phyloP scores from a whole-genome alignment of 2,329 filamentous ascomycete species.

The Fusarium subtropicale region DNA sequence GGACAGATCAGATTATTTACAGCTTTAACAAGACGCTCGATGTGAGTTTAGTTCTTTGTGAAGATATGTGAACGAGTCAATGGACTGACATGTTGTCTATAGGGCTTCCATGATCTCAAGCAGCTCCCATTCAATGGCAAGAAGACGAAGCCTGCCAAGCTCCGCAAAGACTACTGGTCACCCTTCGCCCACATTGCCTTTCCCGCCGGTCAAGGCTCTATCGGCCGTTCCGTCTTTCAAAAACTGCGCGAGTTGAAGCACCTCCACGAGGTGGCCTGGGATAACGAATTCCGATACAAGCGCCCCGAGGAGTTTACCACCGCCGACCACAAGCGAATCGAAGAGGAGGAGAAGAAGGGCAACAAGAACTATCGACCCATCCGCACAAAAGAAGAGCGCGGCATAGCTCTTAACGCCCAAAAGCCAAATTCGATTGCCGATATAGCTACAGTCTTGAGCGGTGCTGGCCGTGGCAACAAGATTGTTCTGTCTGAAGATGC shows the following conservation, averaged over 20 bases:
- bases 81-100: not conserved
- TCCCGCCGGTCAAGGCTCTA: conserved; percentile 60
- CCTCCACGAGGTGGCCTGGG: conserved; percentile 73
- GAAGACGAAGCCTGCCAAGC: conserved; percentile 70
- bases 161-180: conserved; percentile 76
- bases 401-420: conserved; percentile 67
- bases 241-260: conserved; percentile 73
- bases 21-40: conserved; percentile 60
- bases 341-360: conserved; percentile 48
- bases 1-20: conserved; percentile 64
- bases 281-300: conserved; percentile 59
- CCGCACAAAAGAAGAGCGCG: conserved; percentile 59
- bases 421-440: conserved; percentile 72
- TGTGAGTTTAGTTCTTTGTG: conserved; percentile 52
- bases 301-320: conserved; percentile 50
- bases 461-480: conserved; percentile 63
- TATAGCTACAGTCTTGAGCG: conserved; percentile 68
- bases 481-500: conserved; percentile 51
- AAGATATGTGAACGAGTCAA: not conserved
- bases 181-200: conserved; percentile 71
- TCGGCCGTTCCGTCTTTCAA: conserved; percentile 71
- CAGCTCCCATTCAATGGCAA: conserved; percentile 76
- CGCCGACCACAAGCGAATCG: conserved; percentile 51
- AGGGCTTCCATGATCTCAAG: conserved; percentile 61
- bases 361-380: conserved; percentile 49